Evolutionary conservation across 176 grass and related monocot species (phyloP).

Genomic region (Ensete ventricosum): DNA sequence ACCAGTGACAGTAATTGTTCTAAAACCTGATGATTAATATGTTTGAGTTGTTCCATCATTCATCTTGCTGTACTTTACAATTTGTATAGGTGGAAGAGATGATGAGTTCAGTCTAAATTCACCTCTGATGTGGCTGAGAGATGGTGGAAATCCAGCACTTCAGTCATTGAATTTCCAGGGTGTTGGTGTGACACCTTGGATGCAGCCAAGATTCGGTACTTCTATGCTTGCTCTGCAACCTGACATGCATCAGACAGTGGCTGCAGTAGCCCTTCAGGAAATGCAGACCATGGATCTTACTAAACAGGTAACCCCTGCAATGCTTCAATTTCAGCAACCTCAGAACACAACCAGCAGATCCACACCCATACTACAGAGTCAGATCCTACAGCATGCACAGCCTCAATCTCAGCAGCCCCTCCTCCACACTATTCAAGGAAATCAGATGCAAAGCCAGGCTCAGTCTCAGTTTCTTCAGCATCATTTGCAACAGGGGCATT

Average conservation of each 20-base stretch:
- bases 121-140: slow-evolving; percentile 83
- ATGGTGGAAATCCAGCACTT: slow-evolving; percentile 58
- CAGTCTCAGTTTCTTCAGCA: slow-evolving; percentile 61
- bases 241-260: slow-evolving; percentile 67
- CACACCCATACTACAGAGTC: slow-evolving; percentile 32
- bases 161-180: slow-evolving; percentile 92
- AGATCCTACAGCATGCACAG: slow-evolving; percentile 63
- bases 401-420: slow-evolving; percentile 54
- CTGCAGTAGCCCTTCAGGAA: slow-evolving; percentile 42
- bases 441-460: slow-evolving; percentile 40
- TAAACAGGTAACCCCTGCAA: slow-evolving; percentile 56
- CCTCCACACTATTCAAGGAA: slow-evolving; percentile 42
- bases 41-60: background rate
- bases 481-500: slow-evolving; percentile 38
- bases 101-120: slow-evolving; percentile 65
- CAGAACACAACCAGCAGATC: slow-evolving; percentile 46
- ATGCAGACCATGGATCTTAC: slow-evolving; percentile 22
- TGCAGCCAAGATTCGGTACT: slow-evolving; percentile 71
- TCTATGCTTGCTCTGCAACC: slow-evolving; percentile 62
- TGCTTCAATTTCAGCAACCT: slow-evolving; percentile 86
- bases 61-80: slow-evolving; percentile 2
- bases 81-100: slow-evolving; percentile 72
- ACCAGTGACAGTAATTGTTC: background rate
- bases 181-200: slow-evolving; percentile 60
- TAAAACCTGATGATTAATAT: background rate